phyloP scores from a whole-genome alignment of 2,329 filamentous ascomycete genomes.

The Whalleya microplaca region DNA sequence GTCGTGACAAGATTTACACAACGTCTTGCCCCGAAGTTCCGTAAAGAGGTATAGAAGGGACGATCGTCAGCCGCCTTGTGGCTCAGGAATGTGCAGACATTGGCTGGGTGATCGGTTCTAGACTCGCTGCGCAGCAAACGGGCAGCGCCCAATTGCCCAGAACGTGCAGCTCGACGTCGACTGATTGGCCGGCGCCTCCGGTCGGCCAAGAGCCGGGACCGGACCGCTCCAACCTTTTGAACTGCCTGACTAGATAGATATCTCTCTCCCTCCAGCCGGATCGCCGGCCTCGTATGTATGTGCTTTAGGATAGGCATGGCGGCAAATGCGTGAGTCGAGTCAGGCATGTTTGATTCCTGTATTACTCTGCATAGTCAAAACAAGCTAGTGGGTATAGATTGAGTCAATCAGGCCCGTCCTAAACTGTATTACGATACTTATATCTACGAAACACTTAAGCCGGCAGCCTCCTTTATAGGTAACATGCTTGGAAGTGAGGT shows the following conservation, averaged over 20 bases:
- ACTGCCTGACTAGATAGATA: background rate
- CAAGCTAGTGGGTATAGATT: too few species aligned
- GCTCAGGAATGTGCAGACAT: constrained; percentile 12
- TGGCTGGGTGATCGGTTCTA: constrained; percentile 11
- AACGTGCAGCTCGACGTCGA: constrained; percentile 10
- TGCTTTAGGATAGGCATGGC: background rate
- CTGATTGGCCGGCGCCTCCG: constrained; percentile 13
- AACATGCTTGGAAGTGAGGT: too few species aligned
- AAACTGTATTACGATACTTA: too few species aligned
- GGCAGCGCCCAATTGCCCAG: constrained; percentile 6
- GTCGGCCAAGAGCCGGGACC: constrained; percentile 4
- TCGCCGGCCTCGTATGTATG: background rate
- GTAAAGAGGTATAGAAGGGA: background rate
- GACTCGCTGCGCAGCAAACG: constrained; percentile 1
- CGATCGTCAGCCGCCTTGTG: background rate
- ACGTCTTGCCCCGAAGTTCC: background rate
- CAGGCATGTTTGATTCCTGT: background rate
- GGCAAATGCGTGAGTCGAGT: background rate
- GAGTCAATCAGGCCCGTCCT: too few species aligned
- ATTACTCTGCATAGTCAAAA: too few species aligned
- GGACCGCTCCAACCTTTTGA: background rate
- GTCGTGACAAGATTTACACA: background rate
- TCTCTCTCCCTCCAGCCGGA: background rate
- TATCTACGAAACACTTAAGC: too few species aligned
- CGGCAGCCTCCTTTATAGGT: too few species aligned